A percentile compares a stretch with the other conserved stretches of the same genome.
Conservation (phyloP, 176 grass and related monocot species). For the Aegilops umbellulata region DNA sequence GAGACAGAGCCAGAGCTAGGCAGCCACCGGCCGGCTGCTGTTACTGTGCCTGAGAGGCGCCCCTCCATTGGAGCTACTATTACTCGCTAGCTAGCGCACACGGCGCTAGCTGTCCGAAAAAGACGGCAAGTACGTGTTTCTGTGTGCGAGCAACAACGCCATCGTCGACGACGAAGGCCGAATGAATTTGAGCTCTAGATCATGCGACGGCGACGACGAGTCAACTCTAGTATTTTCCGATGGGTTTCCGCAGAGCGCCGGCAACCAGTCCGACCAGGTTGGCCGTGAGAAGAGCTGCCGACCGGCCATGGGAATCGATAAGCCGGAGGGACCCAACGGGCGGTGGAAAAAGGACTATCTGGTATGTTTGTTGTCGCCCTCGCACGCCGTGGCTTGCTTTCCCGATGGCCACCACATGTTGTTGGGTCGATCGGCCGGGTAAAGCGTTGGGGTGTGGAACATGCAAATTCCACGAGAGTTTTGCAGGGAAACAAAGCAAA, state of each 20-base stretch:
- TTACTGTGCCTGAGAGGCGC: conserved; percentile 17
- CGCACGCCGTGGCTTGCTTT: not conserved
- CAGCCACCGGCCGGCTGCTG: not conserved
- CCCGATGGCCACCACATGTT: conserved; percentile 7
- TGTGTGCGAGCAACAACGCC: not conserved
- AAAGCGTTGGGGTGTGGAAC: not conserved
- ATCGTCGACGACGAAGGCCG: not conserved
- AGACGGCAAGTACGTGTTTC: not conserved
- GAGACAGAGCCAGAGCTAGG: not conserved
- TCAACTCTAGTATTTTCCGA: not conserved
- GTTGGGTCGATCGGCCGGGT: not conserved
- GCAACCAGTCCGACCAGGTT: conserved; percentile 44
- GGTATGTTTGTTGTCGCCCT: conserved; percentile 33
- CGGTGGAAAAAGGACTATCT: conserved; percentile 39
- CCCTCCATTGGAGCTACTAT: conserved; percentile 12
- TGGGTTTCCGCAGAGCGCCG: conserved; percentile 17
- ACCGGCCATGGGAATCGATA: not conserved
- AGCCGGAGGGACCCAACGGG: not conserved
- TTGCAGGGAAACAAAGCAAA: not conserved
- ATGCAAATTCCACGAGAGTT: not conserved
- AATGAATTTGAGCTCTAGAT: not conserved
- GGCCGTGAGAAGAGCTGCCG: conserved; percentile 1
- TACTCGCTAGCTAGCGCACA: not conserved
- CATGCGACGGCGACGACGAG: not conserved
- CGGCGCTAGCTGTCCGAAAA: conserved; percentile 21